Evolutionary conservation across 1,139 yeast genomes (phyloP).

Genomic region (Pichia inconspicua): DNA sequence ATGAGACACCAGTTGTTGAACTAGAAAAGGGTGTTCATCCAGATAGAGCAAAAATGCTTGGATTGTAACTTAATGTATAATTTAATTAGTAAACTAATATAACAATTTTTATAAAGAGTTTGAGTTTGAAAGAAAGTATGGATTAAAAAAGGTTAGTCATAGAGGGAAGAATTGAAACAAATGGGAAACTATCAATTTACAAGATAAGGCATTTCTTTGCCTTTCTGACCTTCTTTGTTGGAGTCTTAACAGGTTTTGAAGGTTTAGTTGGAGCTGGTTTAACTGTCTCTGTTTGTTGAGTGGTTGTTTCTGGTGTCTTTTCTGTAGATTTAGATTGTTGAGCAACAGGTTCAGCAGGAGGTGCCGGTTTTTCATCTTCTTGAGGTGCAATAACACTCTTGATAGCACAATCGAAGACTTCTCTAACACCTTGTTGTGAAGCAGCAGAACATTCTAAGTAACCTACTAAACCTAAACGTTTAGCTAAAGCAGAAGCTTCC

Average conservation of each 20-base stretch:
- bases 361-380: slow-evolving; percentile 37
- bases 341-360: slow-evolving; percentile 11
- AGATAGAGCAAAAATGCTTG: slow-evolving; percentile 43
- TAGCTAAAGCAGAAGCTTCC: slow-evolving; percentile 63
- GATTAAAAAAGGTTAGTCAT: background rate
- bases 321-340: background rate
- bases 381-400: slow-evolving; percentile 62
- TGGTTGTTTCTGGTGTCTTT: slow-evolving; percentile 4
- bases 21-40: slow-evolving; percentile 46
- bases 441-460: slow-evolving; percentile 93
- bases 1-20: slow-evolving; percentile 1
- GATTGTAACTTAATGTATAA: slow-evolving; percentile 2
- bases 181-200: slow-evolving; percentile 20
- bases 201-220: slow-evolving; percentile 45
- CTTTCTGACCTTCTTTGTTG: slow-evolving; percentile 32
- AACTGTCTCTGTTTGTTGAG: slow-evolving; percentile 3
- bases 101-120: background rate
- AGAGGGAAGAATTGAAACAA: background rate
- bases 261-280: background rate
- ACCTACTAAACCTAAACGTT: slow-evolving; percentile 63
- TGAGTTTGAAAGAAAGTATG: background rate
- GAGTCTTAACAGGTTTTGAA: slow-evolving; percentile 7
- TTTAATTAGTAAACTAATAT: background rate
- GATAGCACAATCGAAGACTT: slow-evolving; percentile 76
- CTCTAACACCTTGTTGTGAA: slow-evolving; percentile 77